Conservation (phyloP, 2,329 filamentous ascomycete species). For the Colletotrichum tanaceti region DNA sequence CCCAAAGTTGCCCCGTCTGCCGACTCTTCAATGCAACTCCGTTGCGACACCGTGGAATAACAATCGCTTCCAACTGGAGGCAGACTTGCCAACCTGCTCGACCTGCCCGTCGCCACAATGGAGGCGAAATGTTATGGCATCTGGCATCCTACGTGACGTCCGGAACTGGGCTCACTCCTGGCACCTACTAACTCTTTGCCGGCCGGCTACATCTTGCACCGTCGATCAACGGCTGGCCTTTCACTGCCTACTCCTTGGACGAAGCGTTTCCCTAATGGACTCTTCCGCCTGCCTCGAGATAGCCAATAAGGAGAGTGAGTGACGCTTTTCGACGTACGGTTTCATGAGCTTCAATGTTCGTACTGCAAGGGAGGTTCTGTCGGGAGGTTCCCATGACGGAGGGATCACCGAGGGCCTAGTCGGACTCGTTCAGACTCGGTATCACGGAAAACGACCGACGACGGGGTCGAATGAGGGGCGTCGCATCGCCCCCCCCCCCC, state of each 20-base stretch:
- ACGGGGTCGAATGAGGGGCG: slow-evolving; percentile 15
- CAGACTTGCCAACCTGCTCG: neutral
- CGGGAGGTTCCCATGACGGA: slow-evolving; percentile 2
- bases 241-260: neutral
- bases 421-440: slow-evolving; percentile 23
- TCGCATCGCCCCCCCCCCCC: slow-evolving; percentile 18
- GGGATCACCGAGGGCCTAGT: neutral
- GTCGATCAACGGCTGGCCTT: neutral
- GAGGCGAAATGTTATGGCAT: neutral
- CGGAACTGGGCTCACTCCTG: no score
- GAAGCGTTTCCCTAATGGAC: neutral
- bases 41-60: slow-evolving; percentile 28
- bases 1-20: slow-evolving; percentile 20
- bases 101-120: slow-evolving; percentile 3
- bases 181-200: neutral
- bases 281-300: neutral
- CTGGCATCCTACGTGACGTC: neutral
- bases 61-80: slow-evolving; percentile 18
- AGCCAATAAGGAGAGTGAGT: neutral
- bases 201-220: neutral
- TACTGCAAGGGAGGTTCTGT: neutral
- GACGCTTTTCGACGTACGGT: neutral
- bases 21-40: slow-evolving; percentile 36
- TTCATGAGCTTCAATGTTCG: slow-evolving; percentile 2
- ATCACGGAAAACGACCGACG: slow-evolving; percentile 33